Evolutionary conservation across 306 rosid genomes (phyloP).

Genomic region (Dicorynia guianensis): DNA sequence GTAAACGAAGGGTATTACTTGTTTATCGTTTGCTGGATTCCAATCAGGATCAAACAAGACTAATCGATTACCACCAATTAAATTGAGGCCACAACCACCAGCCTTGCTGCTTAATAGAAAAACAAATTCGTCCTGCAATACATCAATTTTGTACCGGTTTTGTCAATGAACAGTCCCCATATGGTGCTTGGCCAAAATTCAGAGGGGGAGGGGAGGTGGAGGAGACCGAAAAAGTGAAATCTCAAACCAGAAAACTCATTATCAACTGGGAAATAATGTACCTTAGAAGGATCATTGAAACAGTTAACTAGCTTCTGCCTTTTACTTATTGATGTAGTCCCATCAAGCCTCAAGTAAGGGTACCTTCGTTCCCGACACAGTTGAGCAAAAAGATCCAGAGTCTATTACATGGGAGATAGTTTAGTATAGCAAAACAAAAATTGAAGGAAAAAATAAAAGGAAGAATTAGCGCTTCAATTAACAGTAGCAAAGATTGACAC

Average conservation of each 20-base stretch:
- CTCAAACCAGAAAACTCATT: background rate
- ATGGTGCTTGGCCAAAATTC: conserved; percentile 16
- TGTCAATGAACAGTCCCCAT: background rate
- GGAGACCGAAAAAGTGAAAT: no score
- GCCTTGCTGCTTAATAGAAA: conserved; percentile 99
- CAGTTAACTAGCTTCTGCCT: conserved; percentile 92
- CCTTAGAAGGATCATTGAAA: conserved; percentile 85
- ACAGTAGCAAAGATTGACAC: conserved; percentile 30
- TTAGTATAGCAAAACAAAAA: conserved; percentile 38
- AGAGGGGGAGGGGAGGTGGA: conserved; percentile 12
- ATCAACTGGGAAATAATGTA: conserved; percentile 33
- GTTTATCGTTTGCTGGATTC: conserved; percentile 99
- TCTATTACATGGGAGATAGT: conserved; percentile 59
- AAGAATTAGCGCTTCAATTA: conserved; percentile 22
- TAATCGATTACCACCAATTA: conserved; percentile 96
- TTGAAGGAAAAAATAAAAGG: conserved; percentile 1
- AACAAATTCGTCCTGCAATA: conserved; percentile 85
- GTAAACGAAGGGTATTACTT: conserved; percentile 54
- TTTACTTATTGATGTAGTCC: conserved; percentile 89
- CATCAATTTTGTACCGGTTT: conserved; percentile 15
- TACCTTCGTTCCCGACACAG: conserved; percentile 93
- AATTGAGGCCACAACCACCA: conserved; percentile 99
- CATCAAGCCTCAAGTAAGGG: conserved; percentile 94
- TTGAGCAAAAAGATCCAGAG: conserved; percentile 93
- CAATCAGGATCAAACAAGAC: conserved; percentile 97